Evolutionary conservation across 495 filamentous ascomycete genomes (phyloP), one percentile per base, ranked within the genome.

Genomic region (Poronia punctata): DNA sequence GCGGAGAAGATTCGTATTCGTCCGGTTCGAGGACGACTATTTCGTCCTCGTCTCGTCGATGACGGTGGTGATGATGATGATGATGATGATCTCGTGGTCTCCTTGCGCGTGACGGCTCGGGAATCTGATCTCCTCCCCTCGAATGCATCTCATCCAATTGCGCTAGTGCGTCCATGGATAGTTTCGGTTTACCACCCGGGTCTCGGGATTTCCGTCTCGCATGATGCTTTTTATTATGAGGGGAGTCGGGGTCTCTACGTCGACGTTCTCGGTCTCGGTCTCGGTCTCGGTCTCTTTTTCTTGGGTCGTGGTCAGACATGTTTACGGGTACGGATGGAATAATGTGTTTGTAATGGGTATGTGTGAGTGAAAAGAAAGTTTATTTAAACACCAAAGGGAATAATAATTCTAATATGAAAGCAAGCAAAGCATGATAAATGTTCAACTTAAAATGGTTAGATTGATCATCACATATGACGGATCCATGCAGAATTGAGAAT

Each of bases 91-190:
- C n/a, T n/a, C n/a, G n/a, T n/a, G n/a, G n/a, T n/a, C n/a, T n/a
- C n/a, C n/a, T n/a, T n/a, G 48, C 27, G 22, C 35, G 27, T 16
- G 42, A 38, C 14, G 48, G 45, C 34, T 56, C 56, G 43, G 38
- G 35, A 38, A 30, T 21, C 22, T 36, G 34, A 5, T 22, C 48
- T 30, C 60, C n/a, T n/a, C n/a, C n/a, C n/a, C n/a, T 50, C 20
- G 72, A 65, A 49, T 82, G 79, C 20, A 73, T 60, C n/a, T 70
- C 62, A 44, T 83, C 71, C 26, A 85, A 54, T 49, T 72, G 70
- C 11, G 80, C 80, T 42, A 86, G 56, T 6, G 80, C 72, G 40
- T 78, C 75, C 8, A 71, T 70, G 22, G 74, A 78, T 21, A 78
- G 54, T 4, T 54, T 46, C 31, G 60, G 57, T 24, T 42, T 46